Base-by-base conservation (phyloP, 1,284 basidiomycete genomes). In the Apiotrichum veenhuisii region DNA sequence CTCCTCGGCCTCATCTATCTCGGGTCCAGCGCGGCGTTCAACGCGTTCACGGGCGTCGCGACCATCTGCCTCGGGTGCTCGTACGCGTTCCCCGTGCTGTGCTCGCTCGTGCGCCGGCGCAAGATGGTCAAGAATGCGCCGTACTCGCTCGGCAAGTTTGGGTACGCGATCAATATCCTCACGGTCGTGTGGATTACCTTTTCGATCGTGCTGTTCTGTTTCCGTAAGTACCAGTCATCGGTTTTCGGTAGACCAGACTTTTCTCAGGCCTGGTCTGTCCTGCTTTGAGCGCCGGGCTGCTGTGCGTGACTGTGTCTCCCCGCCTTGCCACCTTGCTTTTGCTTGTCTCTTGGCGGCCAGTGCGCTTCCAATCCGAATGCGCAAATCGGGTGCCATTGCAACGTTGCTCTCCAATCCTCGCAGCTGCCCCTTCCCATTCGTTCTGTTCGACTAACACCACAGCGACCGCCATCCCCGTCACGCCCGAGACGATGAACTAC, bases 1-100 rank as follows among this genome's bases (percentile, higher is more conserved):
- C 68, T 77, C n/a, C 75, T 80, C 23, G 75, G 77, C 8, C 71
- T 77, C 41, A 68, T 76, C 54, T 76, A 73, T 59, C 68, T 76
- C 47, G 74, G 73, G 10, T 71, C 69, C 2, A 62, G 62, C n/a
- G 74, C 73, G 5, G 73, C 72, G 5, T 73, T 75, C 66, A 73
- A 70, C 55, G 72, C 73, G n/a, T 74, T 75, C 61, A 67, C 72
- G 4, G 70, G 69, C 34, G 69, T 71, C 15, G 67, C 72, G 4
- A 72, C 72, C 40, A 69, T 76, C 50, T 73, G 70, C 49, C 64
- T 76, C 11, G 72, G 72, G 3, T 63, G 66, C 42, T 67, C 68
- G 41, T 78, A 78, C 61, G 71, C 71, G 33, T 64, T 79, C 50
- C 78, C 78, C 8, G 75, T 80, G 42, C 64, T 72, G 9, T 67